These are phyloP conservation scores for Termitomyces heimii DNA, from an alignment of 768 basidiomycete species.

Conservation along the genomic window DNA sequence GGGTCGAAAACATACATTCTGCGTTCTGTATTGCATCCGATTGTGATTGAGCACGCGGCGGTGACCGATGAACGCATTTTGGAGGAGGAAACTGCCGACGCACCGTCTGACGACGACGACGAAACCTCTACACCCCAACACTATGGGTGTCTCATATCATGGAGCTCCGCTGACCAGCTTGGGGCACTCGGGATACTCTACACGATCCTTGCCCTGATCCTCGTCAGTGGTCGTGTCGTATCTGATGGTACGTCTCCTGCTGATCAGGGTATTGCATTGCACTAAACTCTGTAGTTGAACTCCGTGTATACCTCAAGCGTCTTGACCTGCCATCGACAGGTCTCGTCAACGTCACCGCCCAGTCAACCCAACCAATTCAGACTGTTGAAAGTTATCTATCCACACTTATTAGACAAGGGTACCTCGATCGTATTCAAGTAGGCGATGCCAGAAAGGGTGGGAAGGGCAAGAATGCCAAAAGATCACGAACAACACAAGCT, in stretches of 20 bases:
- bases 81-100: constrained; percentile 40
- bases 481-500: constrained; percentile 44
- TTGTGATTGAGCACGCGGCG: constrained; percentile 57
- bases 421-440: constrained; percentile 62
- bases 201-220: constrained; percentile 74
- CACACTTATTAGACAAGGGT: constrained; percentile 61
- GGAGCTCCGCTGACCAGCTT: constrained; percentile 64
- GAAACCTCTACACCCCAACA: constrained; percentile 35
- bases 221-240: constrained; percentile 74
- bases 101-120: constrained; percentile 44
- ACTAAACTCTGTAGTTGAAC: constrained; percentile 45
- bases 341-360: constrained; percentile 44
- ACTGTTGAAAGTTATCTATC: constrained; percentile 64
- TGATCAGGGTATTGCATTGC: not conserved
- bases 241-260: constrained; percentile 55
- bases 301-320: constrained; percentile 63
- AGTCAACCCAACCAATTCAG: constrained; percentile 43
- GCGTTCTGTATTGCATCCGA: constrained; percentile 61
- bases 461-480: constrained; percentile 38
- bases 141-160: constrained; percentile 69
- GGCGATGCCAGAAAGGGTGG: constrained; percentile 38
- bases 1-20: constrained; percentile 82
- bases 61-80: constrained; percentile 48
- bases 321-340: constrained; percentile 51
- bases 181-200: constrained; percentile 71